Conservation (phyloP, 1,284 basidiomycete species). For the Ustanciosporium gigantosporum region DNA sequence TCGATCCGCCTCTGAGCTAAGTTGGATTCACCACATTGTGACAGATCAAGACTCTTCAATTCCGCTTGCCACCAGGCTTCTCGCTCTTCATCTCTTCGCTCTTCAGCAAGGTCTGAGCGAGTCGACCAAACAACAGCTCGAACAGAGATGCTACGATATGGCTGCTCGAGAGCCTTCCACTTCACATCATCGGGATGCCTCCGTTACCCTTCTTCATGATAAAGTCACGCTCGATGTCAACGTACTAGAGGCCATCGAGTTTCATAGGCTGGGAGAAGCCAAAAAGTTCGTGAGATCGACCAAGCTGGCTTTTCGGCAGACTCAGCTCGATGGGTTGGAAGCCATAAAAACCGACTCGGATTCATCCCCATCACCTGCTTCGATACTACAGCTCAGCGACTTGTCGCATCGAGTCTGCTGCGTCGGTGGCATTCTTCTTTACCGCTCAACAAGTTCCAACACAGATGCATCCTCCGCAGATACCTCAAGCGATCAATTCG, state of each 20-base stretch:
- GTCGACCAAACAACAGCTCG: slow-evolving; percentile 5
- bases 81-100: slow-evolving; percentile 42
- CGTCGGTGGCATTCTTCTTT: slow-evolving; percentile 46
- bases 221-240: slow-evolving; percentile 25
- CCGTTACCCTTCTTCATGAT: slow-evolving; percentile 16
- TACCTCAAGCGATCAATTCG: slow-evolving; percentile 47
- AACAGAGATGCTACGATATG: slow-evolving; percentile 11
- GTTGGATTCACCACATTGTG: slow-evolving; percentile 24
- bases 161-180: slow-evolving; percentile 3
- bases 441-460: slow-evolving; percentile 3
- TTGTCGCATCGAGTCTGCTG: slow-evolving; percentile 14
- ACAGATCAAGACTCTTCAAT: slow-evolving; percentile 3
- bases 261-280: too few species aligned
- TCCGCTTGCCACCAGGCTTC: slow-evolving; percentile 24
- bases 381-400: slow-evolving; percentile 2
- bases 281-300: too few species aligned
- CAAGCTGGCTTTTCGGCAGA: too few species aligned
- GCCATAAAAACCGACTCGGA: too few species aligned
- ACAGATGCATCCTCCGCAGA: background rate
- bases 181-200: slow-evolving; percentile 6
- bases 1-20: background rate
- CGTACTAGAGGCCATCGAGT: slow-evolving; percentile 37
- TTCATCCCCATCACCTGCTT: too few species aligned
- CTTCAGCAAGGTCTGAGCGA: slow-evolving; percentile 36
- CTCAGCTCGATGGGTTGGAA: too few species aligned